phyloP scores from a whole-genome alignment of 2,329 filamentous ascomycete genomes.

The Dothideomycetidae sp. region DNA sequence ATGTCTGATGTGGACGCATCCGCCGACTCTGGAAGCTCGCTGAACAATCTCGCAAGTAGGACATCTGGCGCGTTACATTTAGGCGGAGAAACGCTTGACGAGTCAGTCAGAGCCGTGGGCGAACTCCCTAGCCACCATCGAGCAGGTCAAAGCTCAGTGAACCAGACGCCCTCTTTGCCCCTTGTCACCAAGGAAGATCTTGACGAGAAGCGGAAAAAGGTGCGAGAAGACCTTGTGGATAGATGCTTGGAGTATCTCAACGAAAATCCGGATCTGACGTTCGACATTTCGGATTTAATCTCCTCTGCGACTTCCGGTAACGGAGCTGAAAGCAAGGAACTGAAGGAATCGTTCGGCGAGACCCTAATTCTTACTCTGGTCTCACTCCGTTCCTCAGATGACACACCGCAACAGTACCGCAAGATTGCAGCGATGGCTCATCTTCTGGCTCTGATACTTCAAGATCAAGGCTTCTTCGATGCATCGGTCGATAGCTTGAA shows the following conservation, averaged over 20 bases:
- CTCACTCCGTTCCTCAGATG: slow-evolving; percentile 37
- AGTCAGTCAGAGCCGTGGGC: slow-evolving; percentile 1
- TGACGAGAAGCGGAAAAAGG: slow-evolving; percentile 55
- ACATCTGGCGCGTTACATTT: slow-evolving; percentile 5
- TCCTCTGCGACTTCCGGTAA: slow-evolving; percentile 52
- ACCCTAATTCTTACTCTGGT: slow-evolving; percentile 76
- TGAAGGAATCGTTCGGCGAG: slow-evolving; percentile 60
- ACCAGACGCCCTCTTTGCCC: slow-evolving; percentile 19
- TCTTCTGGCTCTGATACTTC: slow-evolving; percentile 72
- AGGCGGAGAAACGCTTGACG: slow-evolving; percentile 1
- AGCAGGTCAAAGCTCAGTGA: slow-evolving; percentile 13
- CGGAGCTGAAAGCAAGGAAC: slow-evolving; percentile 39
- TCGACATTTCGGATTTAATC: slow-evolving; percentile 82
- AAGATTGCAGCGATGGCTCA: slow-evolving; percentile 88
- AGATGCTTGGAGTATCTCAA: slow-evolving; percentile 82
- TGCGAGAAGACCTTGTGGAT: slow-evolving; percentile 70
- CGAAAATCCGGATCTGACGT: slow-evolving; percentile 73
- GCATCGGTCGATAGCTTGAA: slow-evolving; percentile 61
- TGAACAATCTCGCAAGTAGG: slow-evolving; percentile 4
- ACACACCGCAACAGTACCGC: slow-evolving; percentile 41
- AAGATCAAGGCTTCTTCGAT: slow-evolving; percentile 67
- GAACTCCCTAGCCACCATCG: slow-evolving; percentile 7
- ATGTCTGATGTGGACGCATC: slow-evolving; percentile 10
- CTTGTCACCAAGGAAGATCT: slow-evolving; percentile 60
- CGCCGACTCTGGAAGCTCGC: background rate